Percentiles rank a stretch among this genome's conserved stretches.
These are phyloP conservation scores for Sherardia arvensis DNA, from an alignment of 257 asterid genomes.

Conservation along the genomic window DNA sequence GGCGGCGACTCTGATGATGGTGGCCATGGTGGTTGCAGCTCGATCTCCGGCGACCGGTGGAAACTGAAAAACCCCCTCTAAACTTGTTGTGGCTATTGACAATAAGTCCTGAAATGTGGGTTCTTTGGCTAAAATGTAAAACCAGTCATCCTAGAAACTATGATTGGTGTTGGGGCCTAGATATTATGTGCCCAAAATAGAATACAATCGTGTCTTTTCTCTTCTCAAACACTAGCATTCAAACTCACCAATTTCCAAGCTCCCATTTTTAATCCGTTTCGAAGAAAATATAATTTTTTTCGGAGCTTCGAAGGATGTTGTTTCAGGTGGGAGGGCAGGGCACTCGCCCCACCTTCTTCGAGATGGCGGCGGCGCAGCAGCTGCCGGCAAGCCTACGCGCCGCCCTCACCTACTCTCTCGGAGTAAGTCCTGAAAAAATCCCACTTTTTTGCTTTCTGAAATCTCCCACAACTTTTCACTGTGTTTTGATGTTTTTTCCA, in stretches of 20 bases:
- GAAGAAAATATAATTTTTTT: too few species aligned
- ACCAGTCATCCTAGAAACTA: background rate
- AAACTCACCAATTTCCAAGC: background rate
- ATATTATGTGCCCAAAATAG: background rate
- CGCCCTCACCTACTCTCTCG: conserved; percentile 87
- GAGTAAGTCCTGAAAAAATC: conserved; percentile 34
- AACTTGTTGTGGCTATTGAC: background rate
- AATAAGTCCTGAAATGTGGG: background rate
- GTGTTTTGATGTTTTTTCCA: background rate
- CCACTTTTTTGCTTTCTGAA: background rate
- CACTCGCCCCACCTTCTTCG: conserved; percentile 98
- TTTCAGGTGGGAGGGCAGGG: conserved; percentile 99
- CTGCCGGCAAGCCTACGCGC: conserved; percentile 97
- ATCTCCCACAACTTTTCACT: background rate
- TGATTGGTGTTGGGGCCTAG: too few species aligned
- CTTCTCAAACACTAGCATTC: background rate
- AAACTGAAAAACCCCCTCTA: background rate
- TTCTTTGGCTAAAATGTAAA: background rate
- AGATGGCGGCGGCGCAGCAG: conserved; percentile 99
- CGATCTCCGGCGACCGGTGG: conserved; percentile 16
- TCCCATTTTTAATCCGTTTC: too few species aligned
- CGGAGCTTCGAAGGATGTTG: conserved; percentile 43
- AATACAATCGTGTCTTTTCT: background rate
- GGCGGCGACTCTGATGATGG: conserved; percentile 63
- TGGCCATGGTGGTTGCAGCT: conserved; percentile 44